Percentiles rank a stretch among this genome's conserved stretches.
Conservation (phyloP, 148 eudicot species). For the Cornus kousa region DNA sequence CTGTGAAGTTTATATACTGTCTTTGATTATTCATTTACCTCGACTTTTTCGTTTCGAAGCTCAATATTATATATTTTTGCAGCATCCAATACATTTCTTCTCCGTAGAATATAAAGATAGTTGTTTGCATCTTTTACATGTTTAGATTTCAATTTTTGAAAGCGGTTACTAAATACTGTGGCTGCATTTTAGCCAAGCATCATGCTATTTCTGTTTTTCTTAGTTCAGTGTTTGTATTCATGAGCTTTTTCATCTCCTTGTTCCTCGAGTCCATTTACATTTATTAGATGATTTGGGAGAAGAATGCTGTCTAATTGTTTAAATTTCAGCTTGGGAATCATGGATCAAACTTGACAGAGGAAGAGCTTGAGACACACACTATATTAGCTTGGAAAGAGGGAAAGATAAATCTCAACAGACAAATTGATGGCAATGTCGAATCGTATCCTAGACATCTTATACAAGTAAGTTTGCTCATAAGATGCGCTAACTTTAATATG, state of each 20-base stretch:
- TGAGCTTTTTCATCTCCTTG: neutral
- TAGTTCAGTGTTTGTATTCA: neutral
- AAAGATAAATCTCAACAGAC: slow-evolving; percentile 52
- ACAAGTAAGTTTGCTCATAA: slow-evolving; percentile 47
- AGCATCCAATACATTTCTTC: neutral
- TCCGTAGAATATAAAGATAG: neutral
- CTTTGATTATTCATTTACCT: neutral
- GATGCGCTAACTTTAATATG: neutral
- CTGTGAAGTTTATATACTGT: neutral
- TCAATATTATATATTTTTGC: neutral
- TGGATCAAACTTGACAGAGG: slow-evolving; percentile 84
- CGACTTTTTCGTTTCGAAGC: neutral
- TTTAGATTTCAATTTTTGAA: neutral
- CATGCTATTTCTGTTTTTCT: neutral
- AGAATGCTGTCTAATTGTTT: neutral
- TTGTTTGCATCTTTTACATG: neutral
- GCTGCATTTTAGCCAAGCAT: neutral
- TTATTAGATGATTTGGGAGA: neutral
- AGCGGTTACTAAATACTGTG: neutral
- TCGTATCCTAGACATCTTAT: slow-evolving; percentile 46
- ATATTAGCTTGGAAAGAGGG: slow-evolving; percentile 91
- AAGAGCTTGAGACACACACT: slow-evolving; percentile 83
- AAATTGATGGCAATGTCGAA: slow-evolving; percentile 45
- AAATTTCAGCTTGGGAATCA: slow-evolving; percentile 69
- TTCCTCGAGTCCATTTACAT: neutral